These are phyloP conservation scores for Diutina sp. DNA, from an alignment of 1,139 yeast species.

Conservation along the genomic window DNA sequence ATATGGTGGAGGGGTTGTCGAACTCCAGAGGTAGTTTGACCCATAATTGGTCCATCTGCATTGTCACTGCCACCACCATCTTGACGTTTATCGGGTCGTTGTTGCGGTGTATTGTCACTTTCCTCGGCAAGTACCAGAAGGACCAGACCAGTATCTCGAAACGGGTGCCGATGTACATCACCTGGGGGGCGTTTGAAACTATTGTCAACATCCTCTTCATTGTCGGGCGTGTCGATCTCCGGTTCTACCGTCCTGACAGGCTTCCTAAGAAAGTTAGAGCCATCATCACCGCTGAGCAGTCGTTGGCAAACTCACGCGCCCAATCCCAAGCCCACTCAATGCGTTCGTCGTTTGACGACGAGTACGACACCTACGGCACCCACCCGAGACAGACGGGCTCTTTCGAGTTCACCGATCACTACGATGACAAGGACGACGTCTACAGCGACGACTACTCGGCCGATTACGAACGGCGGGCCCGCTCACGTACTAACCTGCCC, in stretches of 20 bases:
- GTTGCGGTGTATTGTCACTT: background rate
- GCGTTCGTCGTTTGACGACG: background rate
- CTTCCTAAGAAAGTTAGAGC: conserved; percentile 4
- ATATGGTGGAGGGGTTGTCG: background rate
- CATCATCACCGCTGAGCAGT: conserved; percentile 32
- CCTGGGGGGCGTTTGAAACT: conserved; percentile 1
- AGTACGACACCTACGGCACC: background rate
- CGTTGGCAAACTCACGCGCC: background rate
- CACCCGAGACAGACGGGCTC: background rate
- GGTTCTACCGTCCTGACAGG: conserved; percentile 2
- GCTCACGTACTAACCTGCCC: background rate
- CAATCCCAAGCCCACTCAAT: background rate
- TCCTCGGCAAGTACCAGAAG: background rate
- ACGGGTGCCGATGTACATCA: background rate
- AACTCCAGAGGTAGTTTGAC: background rate
- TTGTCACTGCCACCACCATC: background rate
- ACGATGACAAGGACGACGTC: background rate
- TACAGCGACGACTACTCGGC: background rate
- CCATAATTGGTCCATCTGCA: background rate
- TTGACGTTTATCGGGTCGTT: background rate
- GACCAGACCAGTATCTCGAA: background rate
- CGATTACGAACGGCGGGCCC: background rate
- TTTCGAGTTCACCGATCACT: background rate
- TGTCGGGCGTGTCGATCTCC: background rate
- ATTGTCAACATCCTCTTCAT: background rate